Base-by-base conservation (phyloP, 2,329 filamentous ascomycete species). In the Botrytis deweyae region DNA sequence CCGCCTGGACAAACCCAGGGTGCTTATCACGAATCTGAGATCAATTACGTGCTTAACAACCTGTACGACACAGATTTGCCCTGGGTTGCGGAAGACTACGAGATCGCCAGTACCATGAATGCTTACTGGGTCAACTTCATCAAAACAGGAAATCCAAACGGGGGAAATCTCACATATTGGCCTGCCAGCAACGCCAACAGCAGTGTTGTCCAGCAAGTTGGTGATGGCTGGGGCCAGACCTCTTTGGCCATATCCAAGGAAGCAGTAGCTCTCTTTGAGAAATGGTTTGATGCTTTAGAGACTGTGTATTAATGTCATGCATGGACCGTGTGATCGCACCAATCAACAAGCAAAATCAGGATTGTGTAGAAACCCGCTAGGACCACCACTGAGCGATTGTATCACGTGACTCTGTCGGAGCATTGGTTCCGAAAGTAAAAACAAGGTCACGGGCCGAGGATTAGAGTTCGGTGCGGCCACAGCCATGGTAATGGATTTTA, bases 81-180 rank as follows among this genome's bases (percentile, higher is more conserved):
- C 0, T 82, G 80, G 78, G 75, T 73, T 16, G 62, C 75, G 0
- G 71, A 74, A 12, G 81, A 82, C 65, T 81, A 79, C 71, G 73
- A 64, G 18, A 78, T 82, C 59, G 76, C 79, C 58, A 44, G 72
- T 9, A 74, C 64, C 36, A 80, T 92, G 58, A 89, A 92, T 78
- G 86, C 84, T 0, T 94, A 93, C 81, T 94, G 91, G 91, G 88
- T 88, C 1, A 92, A 90, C 76, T 95, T 94, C 79, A 88, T 94
- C 74, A 84, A 87, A 58, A 85, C 84, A 0, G 85, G 89, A 55
- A 85, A 94, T 80, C 92, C 92, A 0, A 94, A 94, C 20, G 25
- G 9, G 25, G 58, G 68, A 8, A 52, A 52, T 7, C 49, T n/a
- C 25, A 52, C 49, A 52, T 52, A n/a, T 16, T 52, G 49, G 49